Evolutionary conservation across 2,329 filamentous ascomycete genomes (phyloP), one percentile per base, ranked within the genome.

Genomic region (Arthrobotrys conoides): DNA sequence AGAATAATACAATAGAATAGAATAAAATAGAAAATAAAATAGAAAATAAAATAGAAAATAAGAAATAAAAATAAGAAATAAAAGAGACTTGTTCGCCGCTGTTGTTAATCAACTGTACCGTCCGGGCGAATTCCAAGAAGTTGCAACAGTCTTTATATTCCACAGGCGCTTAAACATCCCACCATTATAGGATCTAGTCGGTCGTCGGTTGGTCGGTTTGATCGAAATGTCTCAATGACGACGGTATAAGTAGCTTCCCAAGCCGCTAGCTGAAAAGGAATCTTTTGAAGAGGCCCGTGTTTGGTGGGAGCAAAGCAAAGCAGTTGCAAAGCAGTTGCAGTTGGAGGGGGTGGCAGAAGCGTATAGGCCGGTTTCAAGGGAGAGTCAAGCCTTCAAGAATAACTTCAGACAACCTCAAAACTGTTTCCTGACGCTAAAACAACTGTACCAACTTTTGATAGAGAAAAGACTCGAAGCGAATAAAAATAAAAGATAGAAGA

Each of bases 291-390:
- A 36, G 57, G 36, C 20, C 36, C 55, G 24, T 51, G 57, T 46
- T 5, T 36, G 53, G 36, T 33, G 33, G 36, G 27, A 38, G 44
- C 18, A 38, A 30, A 27, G 44, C 16, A 16, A 36, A 5, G 18
- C 16, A 59, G 30, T 30, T 59, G 44, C 16, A 16, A 36, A 5
- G 18, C 16, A 59, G 30, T 30, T 59, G n/a, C n/a, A 38, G 30
- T 59, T 18, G 27, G 59, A 49, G 53, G 48, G 59, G 53, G 55
- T 46, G 64, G 48, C 44, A 27, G 49, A 18, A 24, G 33, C 33
- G 64, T 63, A 46, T 41, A 55, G 49, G 33, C 27, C 27, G 12
- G 65, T 77, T 77, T 77, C 73, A 77, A 77, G 73, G 73, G 73
- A 66, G 67, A 71, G 49, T 77, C 73, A 67, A 49, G 49, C n/a